These are phyloP conservation scores for Periconia macrospinosa DNA, from an alignment of 2,329 filamentous ascomycete species.

Conservation along the genomic window DNA sequence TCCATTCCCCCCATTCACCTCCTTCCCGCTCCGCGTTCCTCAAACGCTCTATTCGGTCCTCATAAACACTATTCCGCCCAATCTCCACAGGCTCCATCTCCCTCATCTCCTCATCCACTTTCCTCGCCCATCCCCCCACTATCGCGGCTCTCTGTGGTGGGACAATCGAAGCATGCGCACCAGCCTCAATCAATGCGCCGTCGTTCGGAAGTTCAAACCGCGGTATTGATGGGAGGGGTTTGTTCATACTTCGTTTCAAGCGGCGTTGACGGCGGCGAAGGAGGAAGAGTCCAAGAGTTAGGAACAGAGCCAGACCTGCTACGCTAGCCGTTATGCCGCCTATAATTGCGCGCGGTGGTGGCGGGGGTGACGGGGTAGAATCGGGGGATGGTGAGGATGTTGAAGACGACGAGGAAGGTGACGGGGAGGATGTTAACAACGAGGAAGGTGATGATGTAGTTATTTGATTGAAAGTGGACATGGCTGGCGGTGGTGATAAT, in stretches of 20 bases:
- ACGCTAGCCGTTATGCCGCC: constrained; percentile 20
- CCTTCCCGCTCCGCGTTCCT: no score
- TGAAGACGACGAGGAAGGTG: neutral
- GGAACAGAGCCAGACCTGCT: constrained; percentile 11
- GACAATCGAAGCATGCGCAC: neutral
- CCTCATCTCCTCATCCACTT: neutral
- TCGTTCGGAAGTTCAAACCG: constrained; percentile 23
- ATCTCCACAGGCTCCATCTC: constrained; percentile 18
- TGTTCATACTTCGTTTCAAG: neutral
- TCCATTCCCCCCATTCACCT: no score
- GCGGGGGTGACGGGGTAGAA: neutral
- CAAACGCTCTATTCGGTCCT: neutral
- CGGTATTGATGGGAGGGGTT: neutral
- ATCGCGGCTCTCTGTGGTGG: constrained; percentile 8
- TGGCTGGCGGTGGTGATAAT: constrained; percentile 3
- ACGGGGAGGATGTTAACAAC: neutral
- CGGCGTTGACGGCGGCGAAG: constrained; percentile 6
- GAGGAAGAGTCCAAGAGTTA: constrained; percentile 13
- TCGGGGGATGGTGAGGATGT: neutral
- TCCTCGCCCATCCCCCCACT: constrained; percentile 4
- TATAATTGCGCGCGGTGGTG: constrained; percentile 16
- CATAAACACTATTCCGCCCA: constrained; percentile 20
- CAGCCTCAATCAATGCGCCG: constrained; percentile 11
- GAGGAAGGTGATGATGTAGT: constrained; percentile 5
- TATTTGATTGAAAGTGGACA: neutral